phyloP scores from a whole-genome alignment of 2,329 filamentous ascomycete genomes.

The Aquanectria penicillioides region DNA sequence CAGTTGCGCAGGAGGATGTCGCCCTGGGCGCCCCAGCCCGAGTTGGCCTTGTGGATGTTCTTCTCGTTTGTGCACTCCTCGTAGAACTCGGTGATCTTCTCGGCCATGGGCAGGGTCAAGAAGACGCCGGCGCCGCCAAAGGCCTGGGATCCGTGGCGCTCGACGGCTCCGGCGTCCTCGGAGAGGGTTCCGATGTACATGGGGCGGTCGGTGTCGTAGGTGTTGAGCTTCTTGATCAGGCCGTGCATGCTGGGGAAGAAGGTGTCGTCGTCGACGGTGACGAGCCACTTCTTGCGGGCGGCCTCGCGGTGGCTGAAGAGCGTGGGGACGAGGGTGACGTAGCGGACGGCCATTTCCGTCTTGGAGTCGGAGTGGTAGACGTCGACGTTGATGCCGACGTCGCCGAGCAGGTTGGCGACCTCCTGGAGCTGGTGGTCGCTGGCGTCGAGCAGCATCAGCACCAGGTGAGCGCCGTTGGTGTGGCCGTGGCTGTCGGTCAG shows the following conservation, averaged over 20 bases:
- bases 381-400: conserved; percentile 65
- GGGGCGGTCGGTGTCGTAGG: conserved; percentile 61
- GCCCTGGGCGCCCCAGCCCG: conserved; percentile 68
- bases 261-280: conserved; percentile 72
- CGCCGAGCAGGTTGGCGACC: conserved; percentile 56
- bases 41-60: conserved; percentile 65
- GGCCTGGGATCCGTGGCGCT: conserved; percentile 69
- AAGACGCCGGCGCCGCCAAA: conserved; percentile 73
- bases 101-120: conserved; percentile 62
- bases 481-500: conserved; percentile 65
- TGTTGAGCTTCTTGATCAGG: conserved; percentile 60
- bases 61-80: conserved; percentile 57
- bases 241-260: conserved; percentile 70
- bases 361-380: conserved; percentile 64
- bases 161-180: conserved; percentile 68
- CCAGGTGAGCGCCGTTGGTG: conserved; percentile 66
- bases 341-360: conserved; percentile 68
- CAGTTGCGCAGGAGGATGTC: conserved; percentile 71
- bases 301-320: conserved; percentile 63
- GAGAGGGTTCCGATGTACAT: conserved; percentile 71
- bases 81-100: conserved; percentile 56
- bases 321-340: conserved; percentile 64
- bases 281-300: conserved; percentile 65
- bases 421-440: conserved; percentile 61
- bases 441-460: conserved; percentile 65